phyloP scores from a whole-genome alignment of 1,139 yeast genomes.

The Saccharomyces pastorianus region DNA sequence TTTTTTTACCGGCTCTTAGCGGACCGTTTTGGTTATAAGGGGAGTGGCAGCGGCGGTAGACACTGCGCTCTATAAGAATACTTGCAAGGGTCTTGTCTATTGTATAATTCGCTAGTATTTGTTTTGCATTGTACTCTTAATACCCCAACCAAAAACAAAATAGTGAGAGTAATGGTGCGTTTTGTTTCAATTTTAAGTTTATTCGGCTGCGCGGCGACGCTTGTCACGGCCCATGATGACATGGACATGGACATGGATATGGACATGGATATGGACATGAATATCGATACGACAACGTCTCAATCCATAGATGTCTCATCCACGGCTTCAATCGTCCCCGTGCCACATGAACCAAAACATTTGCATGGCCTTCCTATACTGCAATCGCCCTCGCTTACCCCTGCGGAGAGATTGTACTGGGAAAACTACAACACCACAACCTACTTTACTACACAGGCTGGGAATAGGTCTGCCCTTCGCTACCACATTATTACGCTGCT shows the following conservation, averaged over 20 bases:
- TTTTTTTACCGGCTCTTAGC: neutral
- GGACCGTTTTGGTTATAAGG: neutral
- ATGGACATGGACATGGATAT: constrained; percentile 13
- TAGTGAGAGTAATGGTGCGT: neutral
- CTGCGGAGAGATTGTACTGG: constrained; percentile 75
- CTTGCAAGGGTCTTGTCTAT: neutral
- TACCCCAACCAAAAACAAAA: neutral
- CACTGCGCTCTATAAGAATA: neutral
- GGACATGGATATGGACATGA: constrained; percentile 16
- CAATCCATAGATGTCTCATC: constrained; percentile 3
- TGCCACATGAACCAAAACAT: constrained; percentile 45
- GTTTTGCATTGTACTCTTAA: neutral
- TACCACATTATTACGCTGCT: constrained; percentile 47
- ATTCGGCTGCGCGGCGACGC: neutral
- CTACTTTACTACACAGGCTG: constrained; percentile 48
- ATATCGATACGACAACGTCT: constrained; percentile 8
- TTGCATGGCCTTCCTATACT: constrained; percentile 73
- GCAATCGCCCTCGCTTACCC: constrained; percentile 50
- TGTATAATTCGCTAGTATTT: neutral
- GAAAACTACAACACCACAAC: constrained; percentile 72
- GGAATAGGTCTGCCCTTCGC: constrained; percentile 45
- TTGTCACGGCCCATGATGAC: neutral
- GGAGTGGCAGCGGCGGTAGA: neutral
- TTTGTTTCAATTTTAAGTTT: neutral
- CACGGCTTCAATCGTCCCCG: constrained; percentile 21